Evolutionary conservation across 2,329 filamentous ascomycete genomes (phyloP).

Genomic region (Colletotrichum costaricense): DNA sequence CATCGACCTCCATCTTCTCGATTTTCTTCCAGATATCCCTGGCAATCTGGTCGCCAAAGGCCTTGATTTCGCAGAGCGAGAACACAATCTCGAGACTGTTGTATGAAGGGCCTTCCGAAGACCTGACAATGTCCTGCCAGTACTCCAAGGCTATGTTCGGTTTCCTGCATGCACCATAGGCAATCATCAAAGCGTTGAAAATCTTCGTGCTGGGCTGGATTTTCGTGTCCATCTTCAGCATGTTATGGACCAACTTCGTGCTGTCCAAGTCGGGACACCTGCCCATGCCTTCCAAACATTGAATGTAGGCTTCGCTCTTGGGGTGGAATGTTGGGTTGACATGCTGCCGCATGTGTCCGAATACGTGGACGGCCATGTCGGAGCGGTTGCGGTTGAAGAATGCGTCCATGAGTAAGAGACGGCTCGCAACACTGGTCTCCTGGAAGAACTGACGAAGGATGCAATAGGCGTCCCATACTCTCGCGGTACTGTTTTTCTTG

Average conservation of each 20-base stretch:
- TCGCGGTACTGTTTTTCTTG: slow-evolving; percentile 67
- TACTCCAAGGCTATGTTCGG: slow-evolving; percentile 77
- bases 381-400: slow-evolving; percentile 83
- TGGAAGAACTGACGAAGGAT: slow-evolving; percentile 73
- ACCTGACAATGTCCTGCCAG: slow-evolving; percentile 86
- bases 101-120: slow-evolving; percentile 87
- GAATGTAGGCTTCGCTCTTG: slow-evolving; percentile 78
- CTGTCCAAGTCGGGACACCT: slow-evolving; percentile 59
- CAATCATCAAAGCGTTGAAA: slow-evolving; percentile 88
- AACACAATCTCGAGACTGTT: slow-evolving; percentile 85
- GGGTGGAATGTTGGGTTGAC: slow-evolving; percentile 73
- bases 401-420: slow-evolving; percentile 80
- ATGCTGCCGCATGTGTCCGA: slow-evolving; percentile 93
- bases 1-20: slow-evolving; percentile 79
- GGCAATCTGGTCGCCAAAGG: slow-evolving; percentile 68
- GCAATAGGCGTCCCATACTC: slow-evolving; percentile 75
- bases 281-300: slow-evolving; percentile 81
- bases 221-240: slow-evolving; percentile 91
- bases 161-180: slow-evolving; percentile 78
- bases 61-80: slow-evolving; percentile 76
- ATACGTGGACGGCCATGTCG: slow-evolving; percentile 88
- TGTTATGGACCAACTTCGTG: slow-evolving; percentile 85
- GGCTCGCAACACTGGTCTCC: slow-evolving; percentile 72
- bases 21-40: slow-evolving; percentile 79
- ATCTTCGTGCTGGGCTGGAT: slow-evolving; percentile 81